Evolutionary conservation across 2,329 filamentous ascomycete genomes (phyloP).

Genomic region (Polytolypa hystricis): DNA sequence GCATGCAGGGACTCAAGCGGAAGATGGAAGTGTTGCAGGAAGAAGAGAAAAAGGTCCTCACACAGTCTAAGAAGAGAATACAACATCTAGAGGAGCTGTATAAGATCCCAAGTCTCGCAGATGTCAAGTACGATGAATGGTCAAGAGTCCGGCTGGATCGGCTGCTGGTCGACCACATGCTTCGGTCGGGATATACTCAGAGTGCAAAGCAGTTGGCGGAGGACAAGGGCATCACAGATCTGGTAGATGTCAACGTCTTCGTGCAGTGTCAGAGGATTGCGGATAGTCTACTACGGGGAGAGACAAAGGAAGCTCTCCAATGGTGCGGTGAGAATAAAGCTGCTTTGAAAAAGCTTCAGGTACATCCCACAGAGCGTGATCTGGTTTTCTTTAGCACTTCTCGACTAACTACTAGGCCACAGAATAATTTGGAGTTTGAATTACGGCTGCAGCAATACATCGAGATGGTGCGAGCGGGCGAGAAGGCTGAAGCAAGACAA

Average conservation of each 20-base stretch:
- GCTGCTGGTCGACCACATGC: conserved; percentile 81
- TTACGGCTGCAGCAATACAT: conserved; percentile 91
- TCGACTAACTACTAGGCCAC: conserved; percentile 1
- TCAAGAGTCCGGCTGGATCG: conserved; percentile 69
- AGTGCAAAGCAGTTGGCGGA: conserved; percentile 64
- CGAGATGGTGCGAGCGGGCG: conserved; percentile 64
- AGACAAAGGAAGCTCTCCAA: conserved; percentile 64
- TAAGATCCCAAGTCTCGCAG: conserved; percentile 66
- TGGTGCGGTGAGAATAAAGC: conserved; percentile 96
- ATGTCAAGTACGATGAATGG: conserved; percentile 92
- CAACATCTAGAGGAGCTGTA: conserved; percentile 73
- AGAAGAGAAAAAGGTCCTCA: conserved; percentile 68
- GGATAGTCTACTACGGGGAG: conserved; percentile 56
- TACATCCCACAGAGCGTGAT: too few relatives aligned
- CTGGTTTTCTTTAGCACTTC: conserved; percentile 1
- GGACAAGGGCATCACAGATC: conserved; percentile 63
- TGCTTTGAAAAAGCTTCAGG: conserved; percentile 75
- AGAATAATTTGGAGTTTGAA: conserved; percentile 85
- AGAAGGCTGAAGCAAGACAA: conserved; percentile 58
- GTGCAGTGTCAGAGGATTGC: conserved; percentile 69
- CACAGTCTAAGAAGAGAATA: conserved; percentile 64
- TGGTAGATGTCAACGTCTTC: conserved; percentile 86
- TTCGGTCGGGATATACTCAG: conserved; percentile 69
- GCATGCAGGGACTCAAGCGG: conserved; percentile 76
- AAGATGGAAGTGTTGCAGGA: conserved; percentile 69